Evolutionary conservation across 164 flowering plant species (phyloP).

Genomic region (Paratinospora sagittata): DNA sequence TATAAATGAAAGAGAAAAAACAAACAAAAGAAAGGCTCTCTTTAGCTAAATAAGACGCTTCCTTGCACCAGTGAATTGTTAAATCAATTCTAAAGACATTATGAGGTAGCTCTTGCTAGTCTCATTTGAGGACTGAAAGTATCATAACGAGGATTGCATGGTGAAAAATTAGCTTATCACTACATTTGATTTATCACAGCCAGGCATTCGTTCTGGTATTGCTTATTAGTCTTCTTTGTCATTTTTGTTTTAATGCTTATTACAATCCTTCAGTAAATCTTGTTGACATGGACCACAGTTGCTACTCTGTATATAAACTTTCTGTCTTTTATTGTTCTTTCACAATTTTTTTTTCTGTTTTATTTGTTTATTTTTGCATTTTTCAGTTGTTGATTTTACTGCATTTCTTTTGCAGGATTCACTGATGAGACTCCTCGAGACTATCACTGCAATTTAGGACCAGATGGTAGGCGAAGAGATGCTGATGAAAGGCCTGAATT

Average conservation of each 20-base stretch:
- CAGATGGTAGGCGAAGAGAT: constrained; percentile 99
- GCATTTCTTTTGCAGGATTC: constrained; percentile 53
- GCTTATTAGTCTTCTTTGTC: too few species aligned
- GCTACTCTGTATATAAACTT: not conserved
- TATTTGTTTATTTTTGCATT: not conserved
- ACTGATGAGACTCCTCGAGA: constrained; percentile 97
- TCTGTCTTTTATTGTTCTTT: not conserved
- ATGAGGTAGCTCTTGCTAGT: not conserved
- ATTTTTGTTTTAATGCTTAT: too few species aligned
- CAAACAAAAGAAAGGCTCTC: too few species aligned
- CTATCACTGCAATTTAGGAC: constrained; percentile 92
- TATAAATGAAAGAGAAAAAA: not conserved
- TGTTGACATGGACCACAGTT: not conserved
- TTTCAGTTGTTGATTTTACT: not conserved
- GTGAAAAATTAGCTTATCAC: not conserved
- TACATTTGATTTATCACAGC: not conserved
- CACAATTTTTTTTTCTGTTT: not conserved
- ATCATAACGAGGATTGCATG: not conserved
- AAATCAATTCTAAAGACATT: not conserved
- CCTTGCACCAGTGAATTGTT: not conserved
- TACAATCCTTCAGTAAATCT: not conserved
- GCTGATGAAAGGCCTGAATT: constrained; percentile 99
- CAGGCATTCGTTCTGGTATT: not conserved
- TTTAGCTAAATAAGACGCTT: not conserved
- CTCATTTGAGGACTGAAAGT: not conserved